These are phyloP conservation scores for Inga laurina DNA, from an alignment of 306 rosid species.

Conservation along the genomic window DNA sequence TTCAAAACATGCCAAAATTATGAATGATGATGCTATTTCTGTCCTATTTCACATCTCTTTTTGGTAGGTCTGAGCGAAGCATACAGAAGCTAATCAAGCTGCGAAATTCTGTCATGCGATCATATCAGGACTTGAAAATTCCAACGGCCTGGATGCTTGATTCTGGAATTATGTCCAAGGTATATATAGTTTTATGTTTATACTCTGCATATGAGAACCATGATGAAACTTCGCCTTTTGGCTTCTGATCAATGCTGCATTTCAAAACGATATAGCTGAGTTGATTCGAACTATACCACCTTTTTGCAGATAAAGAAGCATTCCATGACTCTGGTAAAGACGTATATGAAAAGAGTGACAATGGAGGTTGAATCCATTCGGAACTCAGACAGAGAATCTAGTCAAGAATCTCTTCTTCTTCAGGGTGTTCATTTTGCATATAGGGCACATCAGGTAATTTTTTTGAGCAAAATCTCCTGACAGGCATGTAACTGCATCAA, in stretches of 20 bases:
- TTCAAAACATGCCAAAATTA: conserved; percentile 13
- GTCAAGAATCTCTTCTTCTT: conserved; percentile 89
- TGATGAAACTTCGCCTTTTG: background rate
- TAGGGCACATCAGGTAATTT: conserved; percentile 81
- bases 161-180: conserved; percentile 75
- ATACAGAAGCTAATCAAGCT: conserved; percentile 66
- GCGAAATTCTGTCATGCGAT: conserved; percentile 56
- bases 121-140: conserved; percentile 68
- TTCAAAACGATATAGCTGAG: background rate
- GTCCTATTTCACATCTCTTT: conserved; percentile 23
- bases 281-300: conserved; percentile 6
- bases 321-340: conserved; percentile 78
- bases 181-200: conserved; percentile 38
- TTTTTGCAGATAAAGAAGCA: conserved; percentile 75
- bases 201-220: conserved; percentile 2
- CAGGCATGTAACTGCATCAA: background rate
- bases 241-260: background rate
- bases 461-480: conserved; percentile 5
- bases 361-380: conserved; percentile 68
- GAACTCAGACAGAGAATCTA: conserved; percentile 72
- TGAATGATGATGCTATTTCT: conserved; percentile 20
- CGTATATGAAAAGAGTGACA: conserved; percentile 85
- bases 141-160: conserved; percentile 96
- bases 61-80: conserved; percentile 77
- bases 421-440: conserved; percentile 88